Percentiles rank a stretch among this genome's conserved stretches.
Conservation (phyloP, 371 early-diverging fungal species). For the Entomophthora muscae region DNA sequence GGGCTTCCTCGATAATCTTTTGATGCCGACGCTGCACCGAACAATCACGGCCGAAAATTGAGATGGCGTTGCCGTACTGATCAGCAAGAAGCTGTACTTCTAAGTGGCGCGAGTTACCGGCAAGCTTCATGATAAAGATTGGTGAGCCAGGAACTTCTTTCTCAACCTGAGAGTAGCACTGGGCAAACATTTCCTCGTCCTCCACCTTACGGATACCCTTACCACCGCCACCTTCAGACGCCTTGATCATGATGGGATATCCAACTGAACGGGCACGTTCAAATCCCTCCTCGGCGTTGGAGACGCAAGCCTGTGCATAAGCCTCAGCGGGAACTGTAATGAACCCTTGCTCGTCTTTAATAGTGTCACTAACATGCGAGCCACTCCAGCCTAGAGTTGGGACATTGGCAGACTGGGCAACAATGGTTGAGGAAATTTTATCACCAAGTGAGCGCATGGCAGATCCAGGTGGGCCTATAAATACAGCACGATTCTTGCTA, state of each 20-base stretch:
- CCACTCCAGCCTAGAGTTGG: too few relatives aligned
- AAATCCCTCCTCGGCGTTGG: too few relatives aligned
- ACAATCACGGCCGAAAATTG: conserved; percentile 97
- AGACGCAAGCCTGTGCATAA: conserved; percentile 63
- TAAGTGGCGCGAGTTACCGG: conserved; percentile 86
- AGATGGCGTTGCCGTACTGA: too few relatives aligned
- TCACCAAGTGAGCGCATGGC: too few relatives aligned
- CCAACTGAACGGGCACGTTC: too few relatives aligned
- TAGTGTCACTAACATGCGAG: conserved; percentile 58
- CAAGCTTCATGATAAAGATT: too few relatives aligned
- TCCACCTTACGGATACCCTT: conserved; percentile 94
- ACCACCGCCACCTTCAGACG: conserved; percentile 97
- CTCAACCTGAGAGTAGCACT: too few relatives aligned
- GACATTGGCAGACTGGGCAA: conserved; percentile 91
- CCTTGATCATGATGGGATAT: conserved; percentile 97
- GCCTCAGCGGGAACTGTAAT: too few relatives aligned
- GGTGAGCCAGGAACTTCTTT: too few relatives aligned
- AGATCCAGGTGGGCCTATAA: too few relatives aligned
- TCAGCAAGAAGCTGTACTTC: conserved; percentile 98
- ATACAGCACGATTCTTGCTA: conserved; percentile 58
- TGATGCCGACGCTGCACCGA: conserved; percentile 98
- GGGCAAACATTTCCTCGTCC: conserved; percentile 51
- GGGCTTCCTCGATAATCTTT: too few relatives aligned
- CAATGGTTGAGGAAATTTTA: too few relatives aligned
- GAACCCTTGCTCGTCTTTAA: conserved; percentile 34